phyloP scores from a whole-genome alignment of 495 filamentous ascomycete species.

The Talaromyces nanjingensis region DNA sequence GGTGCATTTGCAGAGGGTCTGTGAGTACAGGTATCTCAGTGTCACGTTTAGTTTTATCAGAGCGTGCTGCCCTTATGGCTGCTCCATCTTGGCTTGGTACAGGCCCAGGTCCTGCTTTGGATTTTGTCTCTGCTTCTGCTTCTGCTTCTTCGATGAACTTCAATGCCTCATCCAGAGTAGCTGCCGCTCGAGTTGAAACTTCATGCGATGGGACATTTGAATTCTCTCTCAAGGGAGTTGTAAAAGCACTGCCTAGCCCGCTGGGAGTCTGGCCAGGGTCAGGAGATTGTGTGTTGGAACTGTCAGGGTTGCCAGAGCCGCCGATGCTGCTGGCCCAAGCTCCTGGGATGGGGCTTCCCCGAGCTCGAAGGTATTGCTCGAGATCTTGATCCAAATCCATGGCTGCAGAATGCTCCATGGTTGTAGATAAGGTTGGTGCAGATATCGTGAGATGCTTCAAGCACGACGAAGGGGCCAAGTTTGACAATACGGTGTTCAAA shows the following conservation, averaged over 20 bases:
- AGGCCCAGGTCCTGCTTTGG: too few species aligned
- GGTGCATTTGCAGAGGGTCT: neutral
- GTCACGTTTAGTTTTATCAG: neutral
- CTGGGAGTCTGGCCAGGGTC: neutral
- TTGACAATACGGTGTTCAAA: neutral
- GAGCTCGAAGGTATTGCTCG: conserved; percentile 1
- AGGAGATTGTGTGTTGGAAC: neutral
- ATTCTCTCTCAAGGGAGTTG: neutral
- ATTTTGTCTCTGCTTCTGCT: neutral
- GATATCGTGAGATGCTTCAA: conserved; percentile 2
- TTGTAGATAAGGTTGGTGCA: neutral
- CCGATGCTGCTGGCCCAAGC: neutral
- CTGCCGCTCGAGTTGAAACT: neutral
- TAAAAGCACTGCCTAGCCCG: neutral
- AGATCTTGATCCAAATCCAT: neutral
- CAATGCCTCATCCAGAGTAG: neutral
- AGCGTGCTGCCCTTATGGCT: neutral
- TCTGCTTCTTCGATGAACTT: neutral
- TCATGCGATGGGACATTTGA: neutral
- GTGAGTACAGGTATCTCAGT: neutral
- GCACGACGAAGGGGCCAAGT: neutral
- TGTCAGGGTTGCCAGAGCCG: neutral
- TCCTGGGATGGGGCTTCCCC: conserved; percentile 5
- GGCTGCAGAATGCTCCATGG: neutral
- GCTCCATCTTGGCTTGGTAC: too few species aligned